These are phyloP conservation scores for Amauroascus niger DNA, from an alignment of 2,329 filamentous ascomycete genomes.

Conservation along the genomic window DNA sequence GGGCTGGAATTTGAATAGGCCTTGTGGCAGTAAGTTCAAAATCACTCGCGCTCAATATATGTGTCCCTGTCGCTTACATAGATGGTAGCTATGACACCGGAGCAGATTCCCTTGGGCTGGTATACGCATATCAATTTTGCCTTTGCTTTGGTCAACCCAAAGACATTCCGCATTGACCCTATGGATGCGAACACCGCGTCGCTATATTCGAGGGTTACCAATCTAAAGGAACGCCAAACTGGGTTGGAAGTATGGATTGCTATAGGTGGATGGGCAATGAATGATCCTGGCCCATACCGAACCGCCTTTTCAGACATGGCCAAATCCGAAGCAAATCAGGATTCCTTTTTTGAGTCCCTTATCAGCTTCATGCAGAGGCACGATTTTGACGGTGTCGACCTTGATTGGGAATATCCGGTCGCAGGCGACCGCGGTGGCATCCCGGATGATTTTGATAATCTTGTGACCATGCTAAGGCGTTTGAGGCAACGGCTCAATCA, in stretches of 20 bases:
- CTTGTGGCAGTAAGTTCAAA: too few relatives aligned
- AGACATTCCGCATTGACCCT: slow-evolving; percentile 22
- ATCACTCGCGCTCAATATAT: background rate
- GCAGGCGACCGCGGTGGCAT: too few relatives aligned
- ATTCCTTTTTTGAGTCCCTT: slow-evolving; percentile 32
- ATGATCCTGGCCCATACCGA: slow-evolving; percentile 23
- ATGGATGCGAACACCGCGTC: slow-evolving; percentile 19
- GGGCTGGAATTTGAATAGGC: too few relatives aligned
- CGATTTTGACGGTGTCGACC: slow-evolving; percentile 39
- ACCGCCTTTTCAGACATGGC: slow-evolving; percentile 22
- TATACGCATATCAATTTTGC: slow-evolving; percentile 17
- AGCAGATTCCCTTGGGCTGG: slow-evolving; percentile 15
- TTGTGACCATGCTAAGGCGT: too few relatives aligned
- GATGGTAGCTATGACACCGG: too few relatives aligned
- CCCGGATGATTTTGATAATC: too few relatives aligned
- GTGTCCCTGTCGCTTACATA: too few relatives aligned
- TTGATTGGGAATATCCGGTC: slow-evolving; percentile 44
- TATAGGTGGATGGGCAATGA: slow-evolving; percentile 38
- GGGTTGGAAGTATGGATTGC: slow-evolving; percentile 13
- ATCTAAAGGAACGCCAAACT: background rate
- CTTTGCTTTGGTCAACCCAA: slow-evolving; percentile 35
- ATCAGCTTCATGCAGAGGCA: slow-evolving; percentile 36
- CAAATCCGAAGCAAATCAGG: slow-evolving; percentile 13
- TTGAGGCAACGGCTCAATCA: too few relatives aligned
- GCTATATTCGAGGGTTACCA: background rate